These are phyloP conservation scores for Neurospora sp. DNA, from an alignment of 495 filamentous ascomycete species.

Conservation along the genomic window DNA sequence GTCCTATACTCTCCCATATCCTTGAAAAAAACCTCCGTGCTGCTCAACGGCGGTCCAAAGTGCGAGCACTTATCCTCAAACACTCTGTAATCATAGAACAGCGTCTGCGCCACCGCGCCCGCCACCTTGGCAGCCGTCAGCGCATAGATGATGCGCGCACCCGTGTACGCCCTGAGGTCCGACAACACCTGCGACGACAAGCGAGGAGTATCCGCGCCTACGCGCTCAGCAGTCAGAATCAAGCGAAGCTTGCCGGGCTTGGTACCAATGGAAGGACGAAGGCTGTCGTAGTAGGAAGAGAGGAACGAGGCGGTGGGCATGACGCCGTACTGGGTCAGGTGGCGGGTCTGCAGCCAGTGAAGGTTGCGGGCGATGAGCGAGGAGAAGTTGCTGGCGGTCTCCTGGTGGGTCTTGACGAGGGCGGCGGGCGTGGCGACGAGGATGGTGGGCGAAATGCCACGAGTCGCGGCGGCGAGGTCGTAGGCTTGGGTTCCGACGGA, in stretches of 20 bases:
- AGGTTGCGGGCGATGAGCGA: conserved; percentile 30
- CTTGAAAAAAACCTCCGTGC: conserved; percentile 62
- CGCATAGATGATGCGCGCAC: conserved; percentile 75
- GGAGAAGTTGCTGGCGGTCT: conserved; percentile 38
- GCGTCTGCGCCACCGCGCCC: conserved; percentile 74
- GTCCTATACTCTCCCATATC: conserved; percentile 51
- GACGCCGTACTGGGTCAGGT: conserved; percentile 55
- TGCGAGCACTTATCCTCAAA: conserved; percentile 48
- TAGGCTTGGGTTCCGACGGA: conserved; percentile 64
- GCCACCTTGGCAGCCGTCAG: conserved; percentile 73
- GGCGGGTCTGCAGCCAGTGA: conserved; percentile 59
- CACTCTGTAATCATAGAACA: conserved; percentile 77
- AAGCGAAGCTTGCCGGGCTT: conserved; percentile 68
- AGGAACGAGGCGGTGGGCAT: conserved; percentile 61
- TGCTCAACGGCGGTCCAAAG: conserved; percentile 75
- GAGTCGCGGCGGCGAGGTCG: conserved; percentile 61
- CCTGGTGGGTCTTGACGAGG: conserved; percentile 52
- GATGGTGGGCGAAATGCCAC: conserved; percentile 69
- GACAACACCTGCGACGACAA: conserved; percentile 59
- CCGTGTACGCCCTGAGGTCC: conserved; percentile 70
- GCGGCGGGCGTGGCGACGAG: conserved; percentile 70
- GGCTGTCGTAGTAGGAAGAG: conserved; percentile 47
- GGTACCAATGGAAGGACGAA: conserved; percentile 50
- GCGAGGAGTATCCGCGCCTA: conserved; percentile 38
- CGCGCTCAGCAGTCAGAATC: conserved; percentile 54